phyloP scores from a whole-genome alignment of 192 early-diverging fungal genomes.

The Gryganskiella cystojenkinii region DNA sequence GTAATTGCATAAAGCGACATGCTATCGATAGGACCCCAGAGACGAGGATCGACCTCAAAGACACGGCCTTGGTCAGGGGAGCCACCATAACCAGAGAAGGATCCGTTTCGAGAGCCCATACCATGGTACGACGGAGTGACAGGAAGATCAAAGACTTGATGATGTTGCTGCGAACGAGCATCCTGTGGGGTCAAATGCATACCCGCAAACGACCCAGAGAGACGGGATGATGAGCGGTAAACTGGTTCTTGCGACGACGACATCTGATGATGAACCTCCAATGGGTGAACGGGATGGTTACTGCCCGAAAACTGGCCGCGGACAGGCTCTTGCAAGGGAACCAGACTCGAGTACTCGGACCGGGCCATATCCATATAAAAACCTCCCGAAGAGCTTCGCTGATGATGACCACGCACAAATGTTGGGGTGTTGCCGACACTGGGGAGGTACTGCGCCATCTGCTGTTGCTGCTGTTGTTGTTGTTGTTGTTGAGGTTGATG shows the following conservation, averaged over 20 bases:
- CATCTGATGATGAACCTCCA: constrained; percentile 25
- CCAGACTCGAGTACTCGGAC: constrained; percentile 16
- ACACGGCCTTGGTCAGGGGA: background rate
- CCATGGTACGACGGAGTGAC: background rate
- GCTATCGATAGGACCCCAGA: constrained; percentile 42
- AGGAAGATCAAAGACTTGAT: background rate
- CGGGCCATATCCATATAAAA: constrained; percentile 33
- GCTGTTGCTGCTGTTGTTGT: constrained; percentile 2
- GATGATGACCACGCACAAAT: constrained; percentile 31
- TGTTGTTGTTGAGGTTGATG: constrained; percentile 4
- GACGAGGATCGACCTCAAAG: constrained; percentile 36
- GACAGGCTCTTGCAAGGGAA: background rate
- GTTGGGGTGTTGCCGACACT: constrained; percentile 15
- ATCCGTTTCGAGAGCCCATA: background rate
- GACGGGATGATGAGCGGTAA: constrained; percentile 8
- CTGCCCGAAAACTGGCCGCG: constrained; percentile 2
- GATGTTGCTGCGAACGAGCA: background rate
- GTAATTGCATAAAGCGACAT: constrained; percentile 40
- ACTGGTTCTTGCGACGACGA: background rate
- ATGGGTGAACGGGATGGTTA: constrained; percentile 26
- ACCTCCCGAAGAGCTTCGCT: constrained; percentile 39
- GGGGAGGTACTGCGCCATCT: background rate
- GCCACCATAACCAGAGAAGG: background rate
- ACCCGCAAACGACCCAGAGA: background rate
- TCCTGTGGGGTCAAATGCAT: background rate